These are phyloP conservation scores for Puccinia novopanici DNA, from an alignment of 1,284 basidiomycete species.

Conservation along the genomic window DNA sequence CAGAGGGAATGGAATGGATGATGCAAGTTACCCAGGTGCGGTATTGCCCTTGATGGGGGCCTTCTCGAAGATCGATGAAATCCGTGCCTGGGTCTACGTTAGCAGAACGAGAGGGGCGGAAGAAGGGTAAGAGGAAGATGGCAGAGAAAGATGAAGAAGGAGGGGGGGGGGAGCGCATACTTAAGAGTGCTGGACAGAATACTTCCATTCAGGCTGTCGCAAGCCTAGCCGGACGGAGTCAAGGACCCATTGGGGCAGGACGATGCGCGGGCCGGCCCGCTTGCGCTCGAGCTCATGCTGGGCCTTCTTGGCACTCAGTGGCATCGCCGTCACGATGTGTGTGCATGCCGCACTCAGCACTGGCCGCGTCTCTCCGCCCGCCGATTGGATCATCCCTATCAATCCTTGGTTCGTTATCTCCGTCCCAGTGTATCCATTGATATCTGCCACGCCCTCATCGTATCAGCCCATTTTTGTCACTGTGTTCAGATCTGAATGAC, in stretches of 20 bases:
- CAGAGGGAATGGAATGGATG: too few relatives aligned
- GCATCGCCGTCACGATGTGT: conserved; percentile 41
- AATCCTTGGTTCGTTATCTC: conserved; percentile 33
- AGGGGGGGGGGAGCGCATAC: background rate
- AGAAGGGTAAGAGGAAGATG: background rate
- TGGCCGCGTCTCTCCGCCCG: conserved; percentile 35
- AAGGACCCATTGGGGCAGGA: conserved; percentile 38
- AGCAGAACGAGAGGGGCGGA: background rate
- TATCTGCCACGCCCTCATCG: background rate
- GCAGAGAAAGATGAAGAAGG: background rate
- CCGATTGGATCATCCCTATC: conserved; percentile 27
- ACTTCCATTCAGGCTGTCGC: conserved; percentile 46
- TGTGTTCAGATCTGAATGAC: too few relatives aligned
- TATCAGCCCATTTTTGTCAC: background rate
- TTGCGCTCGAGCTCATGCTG: conserved; percentile 19
- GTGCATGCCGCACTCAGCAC: conserved; percentile 20
- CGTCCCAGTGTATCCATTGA: conserved; percentile 47
- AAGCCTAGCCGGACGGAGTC: conserved; percentile 34
- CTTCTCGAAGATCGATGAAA: conserved; percentile 28
- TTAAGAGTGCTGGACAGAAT: conserved; percentile 14
- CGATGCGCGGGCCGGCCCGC: conserved; percentile 24
- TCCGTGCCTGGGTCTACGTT: background rate
- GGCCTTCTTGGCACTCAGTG: conserved; percentile 40
- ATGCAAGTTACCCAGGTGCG: too few relatives aligned
- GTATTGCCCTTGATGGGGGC: background rate